Evolutionary conservation across 352 stramenopile species (phyloP), one percentile per base, ranked within the genome.

Genomic region (Globisporangium paddicum): DNA sequence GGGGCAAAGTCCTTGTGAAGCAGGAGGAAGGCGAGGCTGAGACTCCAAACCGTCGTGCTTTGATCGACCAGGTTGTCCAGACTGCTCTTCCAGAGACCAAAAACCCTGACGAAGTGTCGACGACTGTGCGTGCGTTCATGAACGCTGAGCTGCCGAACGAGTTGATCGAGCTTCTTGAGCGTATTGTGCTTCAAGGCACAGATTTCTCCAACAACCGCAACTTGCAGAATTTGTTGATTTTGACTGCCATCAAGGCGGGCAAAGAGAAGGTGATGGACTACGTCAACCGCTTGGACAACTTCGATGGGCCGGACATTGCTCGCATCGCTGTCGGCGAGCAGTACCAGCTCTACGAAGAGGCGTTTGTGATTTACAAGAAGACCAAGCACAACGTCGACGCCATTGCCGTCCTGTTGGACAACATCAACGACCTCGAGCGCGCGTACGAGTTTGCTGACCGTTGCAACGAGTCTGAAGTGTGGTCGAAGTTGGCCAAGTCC

Each of bases 51-150:
- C 84, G 95, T 54, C 89, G 97, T 51, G 92, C 97, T 59, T 82
- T 99, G 44, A 99, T 99, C 72, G 98, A 99, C 72, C 89, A 97
- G 72, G 93, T 99, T 67, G 97, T 99, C n/a, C 96, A 99, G 73
- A 99, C 97, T 58, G 98, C 97, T 34, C 91, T 99, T 44, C 98
- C 98, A 18, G 97, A 99, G 73, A 99, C 96, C 48, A 96, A 97
- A 67, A 98, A 98, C 72, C 95, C 97, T 5, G 98, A 99, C 67
- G 96, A 99, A 74, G 98, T 99, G 44, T 99, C 97, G 47, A 98
- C 95, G 45, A 99, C 97, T 53, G 97, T 99, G 19, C 99, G 99
- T 76, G 97, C 98, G 28, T 99, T 99, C 80, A 99, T 99, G 97
- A 98, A 98, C 63, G 97, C 97, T 26, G 97, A 99, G 63, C 77